A percentile compares a stretch with the other conserved stretches of the same genome.
phyloP scores from a whole-genome alignment of 2,329 filamentous ascomycete genomes.

The Albifimbria verrucaria region DNA sequence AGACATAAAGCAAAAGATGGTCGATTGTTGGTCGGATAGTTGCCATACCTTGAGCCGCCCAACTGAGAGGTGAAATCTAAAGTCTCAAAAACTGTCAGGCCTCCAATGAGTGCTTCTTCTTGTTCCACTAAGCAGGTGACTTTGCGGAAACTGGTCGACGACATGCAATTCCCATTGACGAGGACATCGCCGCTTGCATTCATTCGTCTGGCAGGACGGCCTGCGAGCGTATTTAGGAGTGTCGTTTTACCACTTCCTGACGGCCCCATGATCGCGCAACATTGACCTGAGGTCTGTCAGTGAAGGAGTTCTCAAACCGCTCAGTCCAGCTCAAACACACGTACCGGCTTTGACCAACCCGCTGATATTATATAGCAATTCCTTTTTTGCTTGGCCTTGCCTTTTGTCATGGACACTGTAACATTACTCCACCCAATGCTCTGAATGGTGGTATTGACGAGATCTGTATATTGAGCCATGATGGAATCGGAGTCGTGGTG shows the following conservation, averaged over 20 bases:
- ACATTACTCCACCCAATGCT: conserved; percentile 65
- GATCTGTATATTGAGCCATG: too few species aligned
- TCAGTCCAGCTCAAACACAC: conserved; percentile 3
- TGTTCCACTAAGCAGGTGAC: conserved; percentile 81
- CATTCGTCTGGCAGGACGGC: conserved; percentile 42
- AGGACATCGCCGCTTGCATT: conserved; percentile 39
- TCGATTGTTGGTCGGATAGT: not conserved
- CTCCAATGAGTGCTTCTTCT: conserved; percentile 79
- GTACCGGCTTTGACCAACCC: conserved; percentile 62
- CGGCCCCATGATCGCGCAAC: conserved; percentile 80
- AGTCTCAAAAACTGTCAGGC: conserved; percentile 76
- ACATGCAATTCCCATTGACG: conserved; percentile 57
- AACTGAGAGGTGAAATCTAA: conserved; percentile 74
- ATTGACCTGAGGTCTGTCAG: conserved; percentile 55
- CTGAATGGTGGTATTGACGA: conserved; percentile 61
- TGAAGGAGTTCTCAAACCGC: not conserved
- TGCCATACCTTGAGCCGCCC: conserved; percentile 49
- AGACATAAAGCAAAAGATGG: not conserved
- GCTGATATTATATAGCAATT: conserved; percentile 56
- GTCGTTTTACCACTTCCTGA: conserved; percentile 76
- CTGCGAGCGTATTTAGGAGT: conserved; percentile 74
- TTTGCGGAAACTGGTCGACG: conserved; percentile 54
- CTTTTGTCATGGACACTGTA: conserved; percentile 65
- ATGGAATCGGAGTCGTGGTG: too few species aligned
- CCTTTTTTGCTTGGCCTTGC: conserved; percentile 62